Percentiles rank a stretch among this genome's conserved stretches.
These are phyloP conservation scores for Bullera alba DNA, from an alignment of 768 basidiomycete genomes.

Conservation along the genomic window DNA sequence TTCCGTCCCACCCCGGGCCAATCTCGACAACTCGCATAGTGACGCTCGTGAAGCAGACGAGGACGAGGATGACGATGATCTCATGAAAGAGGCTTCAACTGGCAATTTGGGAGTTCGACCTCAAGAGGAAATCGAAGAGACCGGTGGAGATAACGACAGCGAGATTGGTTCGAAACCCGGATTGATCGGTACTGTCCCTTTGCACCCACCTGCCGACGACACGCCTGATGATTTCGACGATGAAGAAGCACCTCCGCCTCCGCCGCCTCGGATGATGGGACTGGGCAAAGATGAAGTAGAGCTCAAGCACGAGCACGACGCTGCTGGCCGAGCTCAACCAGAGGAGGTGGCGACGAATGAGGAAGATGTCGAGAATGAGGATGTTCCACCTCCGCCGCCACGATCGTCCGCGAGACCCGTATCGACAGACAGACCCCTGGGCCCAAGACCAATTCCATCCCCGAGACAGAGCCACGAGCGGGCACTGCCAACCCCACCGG, in stretches of 20 bases:
- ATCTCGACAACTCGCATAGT: neutral
- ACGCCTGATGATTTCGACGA: constrained; percentile 8
- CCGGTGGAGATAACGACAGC: neutral
- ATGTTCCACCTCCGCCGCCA: constrained; percentile 25
- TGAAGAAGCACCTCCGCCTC: constrained; percentile 12
- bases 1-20: neutral
- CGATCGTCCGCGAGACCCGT: neutral
- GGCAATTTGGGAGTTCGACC: too few species aligned
- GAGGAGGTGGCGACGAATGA: constrained; percentile 17
- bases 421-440: constrained; percentile 9
- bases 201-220: constrained; percentile 25
- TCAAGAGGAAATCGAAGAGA: neutral
- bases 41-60: neutral
- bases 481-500: constrained; percentile 5
- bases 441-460: constrained; percentile 22
- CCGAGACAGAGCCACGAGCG: neutral
- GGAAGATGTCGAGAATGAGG: constrained; percentile 23
- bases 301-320: constrained; percentile 37
- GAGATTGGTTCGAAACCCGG: constrained; percentile 1
- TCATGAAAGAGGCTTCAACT: neutral
- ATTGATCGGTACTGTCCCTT: constrained; percentile 17
- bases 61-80: constrained; percentile 1
- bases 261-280: constrained; percentile 4
- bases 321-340: constrained; percentile 5
- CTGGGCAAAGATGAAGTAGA: constrained; percentile 41